Conservation (phyloP, 371 early-diverging fungal species). For the Mortierella polycephala region DNA sequence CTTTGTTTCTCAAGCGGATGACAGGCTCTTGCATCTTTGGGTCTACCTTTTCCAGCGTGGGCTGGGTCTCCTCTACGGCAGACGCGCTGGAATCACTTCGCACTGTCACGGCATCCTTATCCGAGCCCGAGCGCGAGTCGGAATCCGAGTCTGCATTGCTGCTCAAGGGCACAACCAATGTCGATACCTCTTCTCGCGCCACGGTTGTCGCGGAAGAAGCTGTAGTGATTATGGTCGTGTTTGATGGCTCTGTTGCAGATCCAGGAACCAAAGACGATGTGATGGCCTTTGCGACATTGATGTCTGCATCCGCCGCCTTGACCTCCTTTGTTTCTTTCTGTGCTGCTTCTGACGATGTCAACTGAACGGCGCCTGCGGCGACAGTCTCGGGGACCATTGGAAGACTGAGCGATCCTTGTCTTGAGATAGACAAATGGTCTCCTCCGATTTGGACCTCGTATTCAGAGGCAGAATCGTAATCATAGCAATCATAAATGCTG, state of each 20-base stretch:
- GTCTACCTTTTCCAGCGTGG: neutral
- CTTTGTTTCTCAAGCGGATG: slow-evolving; percentile 3
- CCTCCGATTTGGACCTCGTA: slow-evolving; percentile 18
- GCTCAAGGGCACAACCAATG: no score
- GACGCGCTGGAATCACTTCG: neutral
- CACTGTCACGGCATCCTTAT: no score
- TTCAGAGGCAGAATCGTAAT: slow-evolving; percentile 48
- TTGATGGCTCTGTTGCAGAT: no score
- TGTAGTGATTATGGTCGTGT: no score
- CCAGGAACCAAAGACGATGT: no score
- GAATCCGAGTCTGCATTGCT: no score
- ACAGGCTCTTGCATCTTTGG: slow-evolving; percentile 5
- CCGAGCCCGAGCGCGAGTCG: no score
- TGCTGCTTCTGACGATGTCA: neutral
- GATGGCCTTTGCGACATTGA: no score
- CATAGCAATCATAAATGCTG: slow-evolving; percentile 53
- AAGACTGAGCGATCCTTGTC: slow-evolving; percentile 28
- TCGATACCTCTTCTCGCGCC: no score
- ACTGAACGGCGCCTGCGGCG: neutral
- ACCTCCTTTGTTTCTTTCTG: neutral
- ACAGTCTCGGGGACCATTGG: neutral
- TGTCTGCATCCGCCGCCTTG: neutral
- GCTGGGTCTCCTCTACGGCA: neutral
- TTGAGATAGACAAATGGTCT: neutral
- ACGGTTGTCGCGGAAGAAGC: no score